Evolutionary conservation across 2,329 filamentous ascomycete species (phyloP), one percentile per base, ranked within the genome.

Genomic region (Sporothrix schenckii): DNA sequence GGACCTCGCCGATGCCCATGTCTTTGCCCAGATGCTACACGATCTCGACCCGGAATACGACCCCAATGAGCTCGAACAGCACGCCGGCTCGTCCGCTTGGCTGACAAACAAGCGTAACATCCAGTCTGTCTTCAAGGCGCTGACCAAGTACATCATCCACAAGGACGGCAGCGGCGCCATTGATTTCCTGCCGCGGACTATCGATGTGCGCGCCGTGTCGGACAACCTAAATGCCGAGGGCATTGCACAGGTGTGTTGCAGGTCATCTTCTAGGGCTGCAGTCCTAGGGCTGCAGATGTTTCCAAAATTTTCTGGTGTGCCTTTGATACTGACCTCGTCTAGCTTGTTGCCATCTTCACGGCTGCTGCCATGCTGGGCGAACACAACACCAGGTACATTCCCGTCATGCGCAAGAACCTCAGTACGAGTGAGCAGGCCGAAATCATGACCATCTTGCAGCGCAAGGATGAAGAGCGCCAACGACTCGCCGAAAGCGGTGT

Each of bases 121-220:
- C 3, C 97, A 99, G 78, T 91, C 92, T 1, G 89, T 96, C 24
- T 86, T 98, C 72, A 98, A 98, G 79, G 83, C 87, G 13, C 84
- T 99, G 2, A 93, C 95, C 3, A 97, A 97, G 78, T 88, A 87
- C 75, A 85, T 88, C 69, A 84, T 75, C 52, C 73, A 75, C 68
- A 74, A 72, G 65, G 74, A 75, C 73, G 44, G 54, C 44, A 74
- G 72, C 71, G 73, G 72, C 44, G 41, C 69, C 24, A 73, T 74
- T 24, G 74, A 73, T 24, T 74, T 72, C 47, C 27, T 75, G 69
- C 74, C 74, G 27, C 71, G 73, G 19, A 74, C 74, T 3, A 50
- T 74, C 11, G 74, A 75, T 49, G 70, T 74, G 50, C 74, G 74
- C 16, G 56, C 74, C 39, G 69, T 75, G 21, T 73, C 74, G 5